A percentile compares a stretch with the other conserved stretches of the same genome.
Conservation (phyloP, 352 stramenopile genomes). For the Phytopythium kandeliae region DNA sequence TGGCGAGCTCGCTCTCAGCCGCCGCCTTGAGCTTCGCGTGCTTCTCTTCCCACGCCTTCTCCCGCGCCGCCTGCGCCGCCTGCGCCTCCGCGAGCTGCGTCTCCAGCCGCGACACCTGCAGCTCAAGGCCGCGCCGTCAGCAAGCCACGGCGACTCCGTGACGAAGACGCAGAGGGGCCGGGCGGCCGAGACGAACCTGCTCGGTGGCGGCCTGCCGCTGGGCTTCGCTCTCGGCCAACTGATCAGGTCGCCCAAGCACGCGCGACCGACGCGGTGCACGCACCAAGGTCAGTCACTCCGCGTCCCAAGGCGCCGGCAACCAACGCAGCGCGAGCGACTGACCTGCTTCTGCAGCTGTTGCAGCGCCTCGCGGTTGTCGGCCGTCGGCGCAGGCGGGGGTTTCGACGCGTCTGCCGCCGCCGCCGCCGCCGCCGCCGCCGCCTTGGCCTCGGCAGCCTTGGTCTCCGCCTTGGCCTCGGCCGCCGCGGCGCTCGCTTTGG, state of each 20-base stretch:
- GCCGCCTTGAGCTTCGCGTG: conserved; percentile 74
- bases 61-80: conserved; percentile 49
- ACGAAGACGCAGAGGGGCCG: too few relatives aligned
- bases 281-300: too few relatives aligned
- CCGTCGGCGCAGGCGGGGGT: neutral
- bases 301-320: neutral
- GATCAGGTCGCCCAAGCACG: too few relatives aligned
- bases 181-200: conserved; percentile 25
- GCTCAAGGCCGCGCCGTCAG: too few relatives aligned
- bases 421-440: neutral
- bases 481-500: conserved; percentile 8
- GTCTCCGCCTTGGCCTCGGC: conserved; percentile 4
- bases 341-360: conserved; percentile 56
- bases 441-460: conserved; percentile 3
- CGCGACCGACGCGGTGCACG: too few relatives aligned
- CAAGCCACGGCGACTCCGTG: too few relatives aligned
- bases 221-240: conserved; percentile 32
- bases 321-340: neutral
- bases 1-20: conserved; percentile 64
- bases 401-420: neutral
- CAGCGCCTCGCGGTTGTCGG: conserved; percentile 33
- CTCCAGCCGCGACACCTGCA: conserved; percentile 58
- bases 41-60: conserved; percentile 52
- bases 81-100: conserved; percentile 40
- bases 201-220: conserved; percentile 33